These are phyloP conservation scores for Fusarium robinianum DNA, from an alignment of 2,329 filamentous ascomycete genomes.

Conservation along the genomic window DNA sequence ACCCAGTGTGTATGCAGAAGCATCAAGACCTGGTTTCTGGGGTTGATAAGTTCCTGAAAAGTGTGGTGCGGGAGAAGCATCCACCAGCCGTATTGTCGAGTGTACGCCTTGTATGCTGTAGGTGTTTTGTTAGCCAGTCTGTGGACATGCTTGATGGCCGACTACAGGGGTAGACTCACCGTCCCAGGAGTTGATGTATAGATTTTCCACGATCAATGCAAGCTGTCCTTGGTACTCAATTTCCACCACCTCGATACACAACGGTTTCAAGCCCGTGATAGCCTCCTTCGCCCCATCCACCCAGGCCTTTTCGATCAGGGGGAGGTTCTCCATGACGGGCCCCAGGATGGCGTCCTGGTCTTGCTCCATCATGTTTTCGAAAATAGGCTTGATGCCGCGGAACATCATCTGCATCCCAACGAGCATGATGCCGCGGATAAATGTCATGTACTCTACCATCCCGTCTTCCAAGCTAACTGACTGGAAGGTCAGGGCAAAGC, in stretches of 20 bases:
- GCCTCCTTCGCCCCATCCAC: constrained; percentile 52
- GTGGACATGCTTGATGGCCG: not conserved
- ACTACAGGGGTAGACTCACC: constrained; percentile 44
- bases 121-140: constrained; percentile 11
- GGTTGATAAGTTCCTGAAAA: constrained; percentile 56
- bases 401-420: constrained; percentile 59
- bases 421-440: constrained; percentile 61
- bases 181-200: constrained; percentile 57
- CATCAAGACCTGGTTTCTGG: constrained; percentile 50
- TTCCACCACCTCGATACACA: constrained; percentile 52
- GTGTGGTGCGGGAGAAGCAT: constrained; percentile 58
- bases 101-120: constrained; percentile 55
- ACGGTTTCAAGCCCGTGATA: constrained; percentile 47
- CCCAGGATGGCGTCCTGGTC: constrained; percentile 48
- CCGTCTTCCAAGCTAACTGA: constrained; percentile 62
- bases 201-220: constrained; percentile 53
- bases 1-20: constrained; percentile 61
- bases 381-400: constrained; percentile 55
- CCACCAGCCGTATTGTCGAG: constrained; percentile 60
- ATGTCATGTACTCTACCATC: constrained; percentile 64
- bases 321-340: constrained; percentile 51
- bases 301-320: constrained; percentile 51
- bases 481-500: constrained; percentile 63
- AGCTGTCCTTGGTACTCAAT: constrained; percentile 52
- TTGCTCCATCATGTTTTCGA: constrained; percentile 51